phyloP scores from a whole-genome alignment of 192 early-diverging fungal species.

The Backusella macrospora region DNA sequence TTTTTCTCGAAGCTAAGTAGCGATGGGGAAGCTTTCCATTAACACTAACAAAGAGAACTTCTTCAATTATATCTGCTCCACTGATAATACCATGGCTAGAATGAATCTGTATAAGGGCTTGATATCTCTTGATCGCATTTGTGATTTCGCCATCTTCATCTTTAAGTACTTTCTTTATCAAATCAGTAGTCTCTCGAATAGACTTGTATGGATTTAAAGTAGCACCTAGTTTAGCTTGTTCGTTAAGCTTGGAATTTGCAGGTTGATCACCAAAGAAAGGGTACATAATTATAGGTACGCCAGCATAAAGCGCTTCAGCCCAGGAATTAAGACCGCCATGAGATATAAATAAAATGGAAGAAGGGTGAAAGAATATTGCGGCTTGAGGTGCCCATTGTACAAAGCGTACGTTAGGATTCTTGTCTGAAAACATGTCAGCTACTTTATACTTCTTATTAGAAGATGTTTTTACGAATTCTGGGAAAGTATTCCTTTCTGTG shows the following conservation, averaged over 20 bases:
- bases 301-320: constrained; percentile 36
- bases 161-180: background rate
- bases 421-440: background rate
- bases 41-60: constrained; percentile 18
- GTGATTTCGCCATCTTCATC: background rate
- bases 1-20: constrained; percentile 19
- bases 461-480: background rate
- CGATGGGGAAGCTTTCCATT: constrained; percentile 22
- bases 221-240: background rate
- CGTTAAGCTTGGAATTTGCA: background rate
- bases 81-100: constrained; percentile 16
- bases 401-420: background rate
- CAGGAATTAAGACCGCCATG: constrained; percentile 34
- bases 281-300: constrained; percentile 31
- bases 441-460: constrained; percentile 1
- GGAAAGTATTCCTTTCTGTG: background rate
- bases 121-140: background rate
- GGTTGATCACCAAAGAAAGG: constrained; percentile 42
- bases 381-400: constrained; percentile 37
- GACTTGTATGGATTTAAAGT: background rate
- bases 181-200: background rate
- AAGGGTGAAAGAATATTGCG: constrained; percentile 35
- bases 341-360: constrained; percentile 27
- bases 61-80: constrained; percentile 31
- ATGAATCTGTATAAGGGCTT: constrained; percentile 23